Conservation (phyloP, 805 yeast genomes). For the Wickerhamomyces alni region DNA sequence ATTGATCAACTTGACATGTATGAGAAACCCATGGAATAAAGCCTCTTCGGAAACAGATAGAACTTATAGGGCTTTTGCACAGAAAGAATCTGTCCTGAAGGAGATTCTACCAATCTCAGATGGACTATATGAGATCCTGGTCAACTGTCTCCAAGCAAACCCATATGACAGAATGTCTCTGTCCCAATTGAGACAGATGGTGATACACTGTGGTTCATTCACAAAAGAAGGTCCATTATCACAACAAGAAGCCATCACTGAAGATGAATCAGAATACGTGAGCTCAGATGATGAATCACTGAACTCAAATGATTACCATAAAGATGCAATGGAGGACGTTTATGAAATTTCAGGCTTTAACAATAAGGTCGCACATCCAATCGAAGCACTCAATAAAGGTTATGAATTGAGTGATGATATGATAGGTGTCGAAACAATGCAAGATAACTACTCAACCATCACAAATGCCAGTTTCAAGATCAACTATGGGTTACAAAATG, state of each 20-base stretch:
- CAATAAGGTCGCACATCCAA: not conserved
- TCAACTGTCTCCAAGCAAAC: slow-evolving; percentile 24
- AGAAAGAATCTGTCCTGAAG: slow-evolving; percentile 47
- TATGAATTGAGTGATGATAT: not conserved
- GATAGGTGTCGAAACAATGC: not conserved
- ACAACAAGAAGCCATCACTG: slow-evolving; percentile 7
- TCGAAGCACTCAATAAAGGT: no score
- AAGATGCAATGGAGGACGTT: not conserved
- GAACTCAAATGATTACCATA: slow-evolving; percentile 2
- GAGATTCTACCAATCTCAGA: slow-evolving; percentile 69
- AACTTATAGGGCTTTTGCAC: slow-evolving; percentile 59
- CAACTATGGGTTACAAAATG: slow-evolving; percentile 4
- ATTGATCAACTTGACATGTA: slow-evolving; percentile 71
- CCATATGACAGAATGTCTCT: slow-evolving; percentile 28
- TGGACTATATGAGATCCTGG: slow-evolving; percentile 50
- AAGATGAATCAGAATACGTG: not conserved
- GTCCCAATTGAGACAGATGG: slow-evolving; percentile 15
- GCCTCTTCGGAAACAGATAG: slow-evolving; percentile 55
- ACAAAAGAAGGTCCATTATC: slow-evolving; percentile 18
- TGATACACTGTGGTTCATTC: slow-evolving; percentile 13
- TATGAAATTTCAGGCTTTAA: not conserved
- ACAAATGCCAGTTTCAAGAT: slow-evolving; percentile 16
- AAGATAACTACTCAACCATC: slow-evolving; percentile 1
- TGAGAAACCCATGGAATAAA: slow-evolving; percentile 87
- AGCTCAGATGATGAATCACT: not conserved